phyloP scores from a whole-genome alignment of 352 stramenopile genomes.

The Phytophthora quininea region DNA sequence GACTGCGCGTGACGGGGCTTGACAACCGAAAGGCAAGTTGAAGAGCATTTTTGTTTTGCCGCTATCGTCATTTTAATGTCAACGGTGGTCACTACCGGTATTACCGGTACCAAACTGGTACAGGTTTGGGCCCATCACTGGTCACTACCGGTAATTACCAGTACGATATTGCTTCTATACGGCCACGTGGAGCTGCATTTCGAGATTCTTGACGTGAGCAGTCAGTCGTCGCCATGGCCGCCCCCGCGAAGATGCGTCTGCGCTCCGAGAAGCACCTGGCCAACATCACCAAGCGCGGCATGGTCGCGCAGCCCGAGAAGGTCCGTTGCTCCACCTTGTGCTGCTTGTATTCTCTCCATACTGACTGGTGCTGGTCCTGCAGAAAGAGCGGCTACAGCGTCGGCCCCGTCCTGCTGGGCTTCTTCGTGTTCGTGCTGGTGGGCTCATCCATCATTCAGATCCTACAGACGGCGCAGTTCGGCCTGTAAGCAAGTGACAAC shows the following conservation, averaged over 20 bases:
- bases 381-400: slow-evolving; percentile 79
- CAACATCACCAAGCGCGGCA: slow-evolving; percentile 89
- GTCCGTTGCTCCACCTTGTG: slow-evolving; percentile 33
- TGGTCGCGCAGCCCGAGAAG: slow-evolving; percentile 81
- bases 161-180: not conserved
- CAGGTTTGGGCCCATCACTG: too few species aligned
- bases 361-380: slow-evolving; percentile 5
- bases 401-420: slow-evolving; percentile 79
- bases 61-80: too few species aligned
- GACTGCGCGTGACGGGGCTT: too few species aligned
- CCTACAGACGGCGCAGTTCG: slow-evolving; percentile 76
- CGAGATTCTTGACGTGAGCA: slow-evolving; percentile 17
- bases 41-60: too few species aligned
- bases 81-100: too few species aligned
- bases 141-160: too few species aligned
- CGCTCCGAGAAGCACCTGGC: slow-evolving; percentile 86
- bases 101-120: too few species aligned
- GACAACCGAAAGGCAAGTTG: too few species aligned
- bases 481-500: slow-evolving; percentile 48
- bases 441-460: slow-evolving; percentile 90
- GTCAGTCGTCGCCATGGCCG: slow-evolving; percentile 32
- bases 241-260: slow-evolving; percentile 84
- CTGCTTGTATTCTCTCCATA: not conserved
- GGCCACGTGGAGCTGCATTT: slow-evolving; percentile 15
- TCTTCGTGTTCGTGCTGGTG: slow-evolving; percentile 89